Evolutionary conservation across 768 basidiomycete genomes (phyloP).

Genomic region (Tulasnella sp.): DNA sequence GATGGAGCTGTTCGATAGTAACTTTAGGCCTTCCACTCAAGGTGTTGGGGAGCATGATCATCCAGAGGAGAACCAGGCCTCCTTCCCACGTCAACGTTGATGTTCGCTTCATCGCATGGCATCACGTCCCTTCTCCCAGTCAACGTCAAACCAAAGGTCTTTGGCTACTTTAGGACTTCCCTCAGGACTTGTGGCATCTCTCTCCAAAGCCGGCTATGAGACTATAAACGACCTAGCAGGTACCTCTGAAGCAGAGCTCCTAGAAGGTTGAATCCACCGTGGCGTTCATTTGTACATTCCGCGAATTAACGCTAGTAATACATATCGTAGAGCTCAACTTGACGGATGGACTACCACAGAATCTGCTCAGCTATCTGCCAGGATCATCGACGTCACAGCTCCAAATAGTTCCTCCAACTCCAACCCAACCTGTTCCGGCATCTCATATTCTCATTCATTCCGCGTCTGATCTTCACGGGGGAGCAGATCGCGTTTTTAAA

Average conservation of each 20-base stretch:
- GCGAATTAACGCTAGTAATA: too few relatives aligned
- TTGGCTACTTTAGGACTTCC: constrained; percentile 10
- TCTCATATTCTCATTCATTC: constrained; percentile 1
- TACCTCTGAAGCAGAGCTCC: background rate
- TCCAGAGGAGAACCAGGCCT: too few relatives aligned
- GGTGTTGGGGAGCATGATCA: too few relatives aligned
- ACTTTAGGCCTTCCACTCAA: too few relatives aligned
- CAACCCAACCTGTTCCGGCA: background rate
- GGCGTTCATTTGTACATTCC: too few relatives aligned
- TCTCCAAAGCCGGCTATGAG: constrained; percentile 2
- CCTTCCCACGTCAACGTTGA: too few relatives aligned
- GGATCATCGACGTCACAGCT: background rate
- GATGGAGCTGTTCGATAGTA: too few relatives aligned
- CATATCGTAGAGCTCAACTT: constrained; percentile 1
- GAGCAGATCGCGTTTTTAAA: background rate
- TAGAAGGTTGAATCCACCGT: too few relatives aligned
- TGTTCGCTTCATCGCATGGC: too few relatives aligned
- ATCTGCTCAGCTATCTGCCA: background rate
- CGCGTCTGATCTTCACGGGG: background rate
- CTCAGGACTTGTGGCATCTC: background rate
- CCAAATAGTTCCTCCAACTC: background rate
- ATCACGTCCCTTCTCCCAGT: background rate
- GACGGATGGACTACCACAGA: background rate
- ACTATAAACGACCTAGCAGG: background rate
- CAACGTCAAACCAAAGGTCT: background rate